A percentile compares a stretch with the other conserved stretches of the same genome.
phyloP scores from a whole-genome alignment of 345 rosid species.

The Brassica incana region DNA sequence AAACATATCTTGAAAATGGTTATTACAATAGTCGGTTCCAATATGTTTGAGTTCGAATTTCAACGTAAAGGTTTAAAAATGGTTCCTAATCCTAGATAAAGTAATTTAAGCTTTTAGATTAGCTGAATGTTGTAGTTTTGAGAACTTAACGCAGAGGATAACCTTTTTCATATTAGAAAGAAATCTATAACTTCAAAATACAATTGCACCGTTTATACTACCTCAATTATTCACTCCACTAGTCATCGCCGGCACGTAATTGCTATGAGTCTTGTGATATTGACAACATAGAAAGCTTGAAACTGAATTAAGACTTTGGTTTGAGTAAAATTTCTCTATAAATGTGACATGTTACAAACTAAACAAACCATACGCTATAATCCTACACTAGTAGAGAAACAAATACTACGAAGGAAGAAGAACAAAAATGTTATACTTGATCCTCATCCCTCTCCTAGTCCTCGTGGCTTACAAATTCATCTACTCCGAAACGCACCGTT shows the following conservation, averaged over 20 bases:
- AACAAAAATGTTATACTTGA: conserved; percentile 24
- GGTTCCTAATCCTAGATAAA: not conserved
- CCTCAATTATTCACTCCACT: not conserved
- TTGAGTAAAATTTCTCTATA: not conserved
- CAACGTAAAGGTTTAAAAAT: not conserved
- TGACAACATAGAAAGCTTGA: not conserved
- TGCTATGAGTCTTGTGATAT: not conserved
- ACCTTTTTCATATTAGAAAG: not conserved
- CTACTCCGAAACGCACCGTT: not conserved
- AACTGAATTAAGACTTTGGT: not conserved
- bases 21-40: not conserved
- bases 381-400: not conserved
- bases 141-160: not conserved
- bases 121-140: not conserved
- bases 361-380: not conserved
- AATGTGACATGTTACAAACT: not conserved
- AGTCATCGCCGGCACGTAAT: not conserved
- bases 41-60: not conserved
- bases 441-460: not conserved
- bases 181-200: not conserved
- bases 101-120: not conserved
- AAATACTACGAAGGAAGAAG: not conserved
- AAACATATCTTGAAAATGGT: not conserved
- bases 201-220: not conserved
- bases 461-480: conserved; percentile 5